Evolutionary conservation across 164 flowering plant genomes (phyloP).

Genomic region (Aristolochia contorta): DNA sequence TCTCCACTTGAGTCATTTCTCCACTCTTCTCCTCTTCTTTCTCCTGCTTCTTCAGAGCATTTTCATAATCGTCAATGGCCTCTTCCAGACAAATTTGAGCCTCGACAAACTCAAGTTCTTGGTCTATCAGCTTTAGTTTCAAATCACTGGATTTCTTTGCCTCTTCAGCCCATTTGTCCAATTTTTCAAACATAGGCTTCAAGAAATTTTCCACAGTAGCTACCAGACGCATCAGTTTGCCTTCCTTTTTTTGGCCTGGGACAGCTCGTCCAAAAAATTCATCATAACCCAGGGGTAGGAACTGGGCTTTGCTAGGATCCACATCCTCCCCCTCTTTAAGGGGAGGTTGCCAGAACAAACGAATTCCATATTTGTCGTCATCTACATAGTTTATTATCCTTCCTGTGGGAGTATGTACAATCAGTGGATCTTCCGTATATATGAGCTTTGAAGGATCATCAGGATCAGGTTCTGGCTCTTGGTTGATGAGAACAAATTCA

Average conservation of each 20-base stretch:
- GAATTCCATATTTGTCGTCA: slow-evolving; percentile 72
- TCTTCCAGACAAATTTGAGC: slow-evolving; percentile 65
- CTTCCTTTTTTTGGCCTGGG: slow-evolving; percentile 17
- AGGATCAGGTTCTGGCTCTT: slow-evolving; percentile 79
- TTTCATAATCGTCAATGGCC: slow-evolving; percentile 61
- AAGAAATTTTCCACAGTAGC: slow-evolving; percentile 23
- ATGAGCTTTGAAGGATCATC: slow-evolving; percentile 62
- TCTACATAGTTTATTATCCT: slow-evolving; percentile 64
- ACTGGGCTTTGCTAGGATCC: slow-evolving; percentile 57
- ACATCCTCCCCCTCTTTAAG: slow-evolving; percentile 55
- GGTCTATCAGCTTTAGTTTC: slow-evolving; percentile 39
- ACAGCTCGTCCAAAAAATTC: slow-evolving; percentile 60
- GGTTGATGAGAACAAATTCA: slow-evolving; percentile 67
- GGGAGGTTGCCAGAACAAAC: slow-evolving; percentile 86
- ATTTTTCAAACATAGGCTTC: slow-evolving; percentile 30
- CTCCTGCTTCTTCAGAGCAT: slow-evolving; percentile 44
- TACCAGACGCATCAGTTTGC: slow-evolving; percentile 22
- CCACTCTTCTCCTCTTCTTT: slow-evolving; percentile 55
- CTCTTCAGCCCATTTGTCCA: slow-evolving; percentile 68
- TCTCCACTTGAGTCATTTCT: slow-evolving; percentile 28
- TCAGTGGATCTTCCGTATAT: slow-evolving; percentile 67
- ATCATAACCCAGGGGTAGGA: slow-evolving; percentile 83
- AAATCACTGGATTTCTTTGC: slow-evolving; percentile 45
- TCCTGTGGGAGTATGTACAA: slow-evolving; percentile 67
- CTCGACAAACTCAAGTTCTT: slow-evolving; percentile 58